Percentiles rank a stretch among this genome's conserved stretches.
phyloP scores from a whole-genome alignment of 139 green algal genomes.

The Chlorella sp. region DNA sequence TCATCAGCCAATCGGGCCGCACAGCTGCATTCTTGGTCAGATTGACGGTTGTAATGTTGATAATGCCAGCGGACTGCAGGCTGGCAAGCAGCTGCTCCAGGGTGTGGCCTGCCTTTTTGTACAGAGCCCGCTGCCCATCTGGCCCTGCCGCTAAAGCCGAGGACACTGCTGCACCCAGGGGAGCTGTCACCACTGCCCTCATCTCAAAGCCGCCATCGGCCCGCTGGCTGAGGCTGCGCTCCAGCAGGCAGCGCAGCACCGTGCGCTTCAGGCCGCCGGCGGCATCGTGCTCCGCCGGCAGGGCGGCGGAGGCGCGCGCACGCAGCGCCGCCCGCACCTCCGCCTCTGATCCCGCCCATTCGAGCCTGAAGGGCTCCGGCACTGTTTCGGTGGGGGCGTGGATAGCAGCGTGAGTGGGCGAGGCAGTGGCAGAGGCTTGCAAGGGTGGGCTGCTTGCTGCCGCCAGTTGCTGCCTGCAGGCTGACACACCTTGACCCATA shows the following conservation, averaged over 20 bases:
- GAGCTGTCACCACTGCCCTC: not conserved
- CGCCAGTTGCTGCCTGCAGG: no score
- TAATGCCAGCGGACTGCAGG: not conserved
- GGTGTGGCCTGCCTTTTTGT: not conserved
- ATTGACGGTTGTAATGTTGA: no score
- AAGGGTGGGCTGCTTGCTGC: no score
- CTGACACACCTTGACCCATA: no score
- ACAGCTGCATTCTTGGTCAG: not conserved
- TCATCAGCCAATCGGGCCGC: not conserved
- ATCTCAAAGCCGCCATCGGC: not conserved
- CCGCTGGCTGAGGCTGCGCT: not conserved
- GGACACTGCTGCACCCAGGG: not conserved
- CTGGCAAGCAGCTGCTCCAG: not conserved
- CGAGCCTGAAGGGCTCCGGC: not conserved
- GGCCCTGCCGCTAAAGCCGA: not conserved
- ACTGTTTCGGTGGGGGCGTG: no score
- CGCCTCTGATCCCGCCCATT: not conserved
- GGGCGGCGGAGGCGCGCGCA: not conserved
- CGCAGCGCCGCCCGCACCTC: not conserved
- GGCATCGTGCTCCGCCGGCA: not conserved
- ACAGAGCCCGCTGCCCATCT: not conserved
- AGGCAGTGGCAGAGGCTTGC: no score
- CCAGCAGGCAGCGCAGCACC: not conserved
- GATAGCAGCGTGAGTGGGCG: no score
- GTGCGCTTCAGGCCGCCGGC: not conserved